Base-by-base conservation (phyloP, 148 eudicot species). In the Rhododendron ferrugineum region DNA sequence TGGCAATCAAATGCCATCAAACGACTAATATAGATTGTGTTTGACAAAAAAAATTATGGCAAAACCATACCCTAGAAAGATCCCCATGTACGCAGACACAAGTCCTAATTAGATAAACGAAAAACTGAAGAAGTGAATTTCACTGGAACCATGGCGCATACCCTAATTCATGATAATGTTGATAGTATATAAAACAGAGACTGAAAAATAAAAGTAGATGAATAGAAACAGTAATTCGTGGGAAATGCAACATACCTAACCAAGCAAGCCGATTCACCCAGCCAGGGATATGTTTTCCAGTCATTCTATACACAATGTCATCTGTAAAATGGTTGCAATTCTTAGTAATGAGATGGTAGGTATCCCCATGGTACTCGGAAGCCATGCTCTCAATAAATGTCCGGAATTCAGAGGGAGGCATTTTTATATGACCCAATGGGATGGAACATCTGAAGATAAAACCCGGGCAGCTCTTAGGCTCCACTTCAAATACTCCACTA, bases 211-310 rank as follows among this genome's bases (percentile, higher is more conserved):
- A 75, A 34, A 73, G 15, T 20, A 34, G 10, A 62, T 47, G 34
- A 81, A 37, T 3, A 85, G 58, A 85, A 54, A 40, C 18, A 68
- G 2, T 78, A 47, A 50, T 42, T 16, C 7, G 2, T 22, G 70
- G 47, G 79, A 56, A 82, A 13, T 13, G 30, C 34, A 40, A 81
- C 87, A 78, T 88, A 95, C 98, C 98, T 83, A 93, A 73, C 86
- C 90, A 89, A 70, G 98, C 98, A 79, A 95, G 94, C 49, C 98
- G 92, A 88, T 95, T 95, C 82, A 95, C 95, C 98, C 98, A 95
- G 47, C 96, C 94, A 82, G 98, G 98, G 86, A 95, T 91, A n/a
- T 86, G 86, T 83, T 89, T 93, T 52, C 96, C 95, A 37, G 91
- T 92, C 86, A 95, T 88, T 88, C 93, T 92, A 50, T 13, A 42